Evolutionary conservation across 2,329 filamentous ascomycete species (phyloP).

Genomic region (Botrytis squamosa): DNA sequence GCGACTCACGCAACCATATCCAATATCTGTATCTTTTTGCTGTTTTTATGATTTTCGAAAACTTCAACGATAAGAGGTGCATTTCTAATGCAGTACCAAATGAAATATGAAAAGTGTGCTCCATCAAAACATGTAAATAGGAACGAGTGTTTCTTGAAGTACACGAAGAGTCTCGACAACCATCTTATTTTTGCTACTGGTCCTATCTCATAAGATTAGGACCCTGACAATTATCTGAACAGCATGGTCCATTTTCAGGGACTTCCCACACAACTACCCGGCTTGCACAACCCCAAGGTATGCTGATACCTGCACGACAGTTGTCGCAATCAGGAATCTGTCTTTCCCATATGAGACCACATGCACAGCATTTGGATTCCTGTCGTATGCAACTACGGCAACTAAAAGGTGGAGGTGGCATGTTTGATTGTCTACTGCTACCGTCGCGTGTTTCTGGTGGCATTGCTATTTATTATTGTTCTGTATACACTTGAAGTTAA

Average conservation of each 20-base stretch:
- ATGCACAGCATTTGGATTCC: background rate
- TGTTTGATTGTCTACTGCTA: background rate
- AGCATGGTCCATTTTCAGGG: too few relatives aligned
- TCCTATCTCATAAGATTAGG: too few relatives aligned
- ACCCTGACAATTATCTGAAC: background rate
- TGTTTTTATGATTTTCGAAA: background rate
- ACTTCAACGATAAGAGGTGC: background rate
- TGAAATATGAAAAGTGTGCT: background rate
- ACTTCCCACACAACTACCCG: too few relatives aligned
- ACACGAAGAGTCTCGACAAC: background rate
- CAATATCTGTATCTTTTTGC: background rate
- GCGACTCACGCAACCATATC: background rate
- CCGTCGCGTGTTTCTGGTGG: background rate
- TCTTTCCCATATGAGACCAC: background rate
- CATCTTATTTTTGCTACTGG: background rate
- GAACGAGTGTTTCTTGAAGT: background rate
- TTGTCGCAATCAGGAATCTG: too few relatives aligned
- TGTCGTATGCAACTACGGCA: rapidly evolving
- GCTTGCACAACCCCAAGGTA: too few relatives aligned
- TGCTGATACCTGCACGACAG: too few relatives aligned
- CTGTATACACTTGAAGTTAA: background rate
- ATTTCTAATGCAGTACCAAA: background rate
- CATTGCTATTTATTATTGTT: background rate
- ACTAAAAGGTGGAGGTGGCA: too few relatives aligned
- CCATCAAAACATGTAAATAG: background rate